These are phyloP conservation scores for Adansonia rubrostipa DNA, from an alignment of 441 rosid genomes.

Conservation along the genomic window DNA sequence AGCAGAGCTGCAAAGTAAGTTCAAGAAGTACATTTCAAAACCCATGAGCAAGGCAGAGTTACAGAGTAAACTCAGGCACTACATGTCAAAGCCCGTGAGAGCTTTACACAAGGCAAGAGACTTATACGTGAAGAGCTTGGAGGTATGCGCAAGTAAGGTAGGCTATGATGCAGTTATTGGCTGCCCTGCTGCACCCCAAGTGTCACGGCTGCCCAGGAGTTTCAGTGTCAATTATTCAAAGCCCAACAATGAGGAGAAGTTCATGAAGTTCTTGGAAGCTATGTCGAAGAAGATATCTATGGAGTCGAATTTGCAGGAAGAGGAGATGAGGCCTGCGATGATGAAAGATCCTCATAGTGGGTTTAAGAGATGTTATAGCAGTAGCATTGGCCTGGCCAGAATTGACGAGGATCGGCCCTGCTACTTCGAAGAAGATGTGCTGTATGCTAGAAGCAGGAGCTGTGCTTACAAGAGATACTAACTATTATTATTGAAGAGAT, in stretches of 20 bases:
- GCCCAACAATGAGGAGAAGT: conserved; percentile 26
- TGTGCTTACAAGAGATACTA: conserved; percentile 14
- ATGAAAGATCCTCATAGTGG: not conserved
- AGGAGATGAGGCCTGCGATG: not conserved
- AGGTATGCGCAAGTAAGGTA: conserved; percentile 34
- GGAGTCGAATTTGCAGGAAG: not conserved
- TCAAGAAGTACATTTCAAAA: conserved; percentile 5
- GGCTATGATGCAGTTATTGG: conserved; percentile 25
- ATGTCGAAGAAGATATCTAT: not conserved
- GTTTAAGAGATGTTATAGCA: conserved; percentile 39
- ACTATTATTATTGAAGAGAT: not conserved
- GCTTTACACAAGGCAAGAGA: conserved; percentile 39
- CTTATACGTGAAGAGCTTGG: conserved; percentile 40
- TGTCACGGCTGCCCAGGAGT: conserved; percentile 35
- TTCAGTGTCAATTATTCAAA: conserved; percentile 30
- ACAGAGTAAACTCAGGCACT: conserved; percentile 34
- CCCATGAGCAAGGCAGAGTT: conserved; percentile 34
- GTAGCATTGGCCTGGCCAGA: conserved; percentile 45
- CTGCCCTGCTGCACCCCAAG: conserved; percentile 11
- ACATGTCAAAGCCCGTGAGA: conserved; percentile 35
- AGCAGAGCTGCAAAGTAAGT: not conserved
- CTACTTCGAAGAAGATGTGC: conserved; percentile 37
- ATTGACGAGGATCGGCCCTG: conserved; percentile 51
- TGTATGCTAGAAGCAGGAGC: conserved; percentile 30
- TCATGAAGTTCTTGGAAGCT: conserved; percentile 27